These are phyloP conservation scores for Tylopilus rubrobrunneus DNA, from an alignment of 768 basidiomycete genomes.

Conservation along the genomic window DNA sequence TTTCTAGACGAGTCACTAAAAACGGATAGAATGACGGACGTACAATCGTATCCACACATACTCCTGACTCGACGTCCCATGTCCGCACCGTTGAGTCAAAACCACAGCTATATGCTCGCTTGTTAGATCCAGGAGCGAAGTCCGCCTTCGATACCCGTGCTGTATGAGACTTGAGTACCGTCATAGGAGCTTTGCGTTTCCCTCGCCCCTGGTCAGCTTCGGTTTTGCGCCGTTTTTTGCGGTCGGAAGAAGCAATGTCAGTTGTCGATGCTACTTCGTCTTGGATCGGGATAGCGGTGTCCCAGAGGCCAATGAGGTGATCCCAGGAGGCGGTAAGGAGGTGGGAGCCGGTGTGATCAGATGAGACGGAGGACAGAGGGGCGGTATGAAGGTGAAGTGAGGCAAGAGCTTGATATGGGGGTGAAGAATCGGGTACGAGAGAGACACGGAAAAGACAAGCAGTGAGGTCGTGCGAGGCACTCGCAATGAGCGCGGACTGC, in stretches of 20 bases:
- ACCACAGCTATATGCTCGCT: slow-evolving; percentile 68
- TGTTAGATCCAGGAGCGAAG: slow-evolving; percentile 42
- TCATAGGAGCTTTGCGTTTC: slow-evolving; percentile 62
- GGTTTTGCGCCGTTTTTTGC: slow-evolving; percentile 64
- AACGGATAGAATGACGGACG: background rate
- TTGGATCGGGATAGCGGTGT: slow-evolving; percentile 51
- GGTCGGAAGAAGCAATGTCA: slow-evolving; percentile 13
- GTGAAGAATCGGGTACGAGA: slow-evolving; percentile 3
- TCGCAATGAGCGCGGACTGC: slow-evolving; percentile 48
- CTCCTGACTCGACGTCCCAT: slow-evolving; percentile 82
- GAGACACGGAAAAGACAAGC: slow-evolving; percentile 47
- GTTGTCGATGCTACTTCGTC: slow-evolving; percentile 52
- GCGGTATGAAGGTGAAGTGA: slow-evolving; percentile 82
- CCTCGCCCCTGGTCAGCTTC: slow-evolving; percentile 31
- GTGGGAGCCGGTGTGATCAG: slow-evolving; percentile 52
- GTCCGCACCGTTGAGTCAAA: slow-evolving; percentile 86
- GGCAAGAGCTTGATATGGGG: slow-evolving; percentile 35
- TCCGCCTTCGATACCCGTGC: slow-evolving; percentile 72
- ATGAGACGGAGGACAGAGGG: slow-evolving; percentile 67
- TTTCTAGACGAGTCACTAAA: background rate
- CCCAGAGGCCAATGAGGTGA: slow-evolving; percentile 78
- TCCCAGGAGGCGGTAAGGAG: slow-evolving; percentile 90
- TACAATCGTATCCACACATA: slow-evolving; percentile 70
- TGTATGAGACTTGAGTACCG: slow-evolving; percentile 80
- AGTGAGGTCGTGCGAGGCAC: slow-evolving; percentile 76